Evolutionary conservation across 805 yeast genomes (phyloP).

Genomic region (Debaryomyces hansenii): DNA sequence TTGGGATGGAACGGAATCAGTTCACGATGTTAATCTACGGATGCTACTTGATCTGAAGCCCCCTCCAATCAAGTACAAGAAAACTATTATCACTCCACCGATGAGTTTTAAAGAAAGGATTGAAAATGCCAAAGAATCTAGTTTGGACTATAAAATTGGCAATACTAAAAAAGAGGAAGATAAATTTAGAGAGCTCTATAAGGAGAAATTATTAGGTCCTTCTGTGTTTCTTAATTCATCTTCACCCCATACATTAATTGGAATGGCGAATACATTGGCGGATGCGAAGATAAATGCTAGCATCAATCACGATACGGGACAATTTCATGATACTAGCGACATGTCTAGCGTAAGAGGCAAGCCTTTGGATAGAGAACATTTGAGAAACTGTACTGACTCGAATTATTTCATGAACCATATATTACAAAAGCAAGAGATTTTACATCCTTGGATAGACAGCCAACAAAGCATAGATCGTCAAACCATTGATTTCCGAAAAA

Average conservation of each 20-base stretch:
- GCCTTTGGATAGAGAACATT: constrained; percentile 52
- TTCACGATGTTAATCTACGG: constrained; percentile 24
- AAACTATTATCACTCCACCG: constrained; percentile 16
- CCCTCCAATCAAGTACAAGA: constrained; percentile 10
- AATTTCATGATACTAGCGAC: constrained; percentile 52
- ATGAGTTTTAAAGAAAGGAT: constrained; percentile 41
- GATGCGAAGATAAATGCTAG: constrained; percentile 70
- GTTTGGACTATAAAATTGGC: constrained; percentile 61
- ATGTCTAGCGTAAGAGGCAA: constrained; percentile 56
- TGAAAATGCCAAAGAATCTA: constrained; percentile 60
- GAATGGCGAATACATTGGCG: constrained; percentile 64
- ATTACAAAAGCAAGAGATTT: constrained; percentile 69
- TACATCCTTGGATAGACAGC: constrained; percentile 91
- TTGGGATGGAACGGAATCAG: constrained; percentile 33
- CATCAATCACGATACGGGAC: constrained; percentile 65
- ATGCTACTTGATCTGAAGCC: constrained; percentile 35
- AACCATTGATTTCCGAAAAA: constrained; percentile 47
- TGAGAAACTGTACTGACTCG: constrained; percentile 61
- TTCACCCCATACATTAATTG: constrained; percentile 45
- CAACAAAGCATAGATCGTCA: constrained; percentile 64
- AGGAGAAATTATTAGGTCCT: constrained; percentile 64
- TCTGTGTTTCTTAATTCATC: constrained; percentile 44
- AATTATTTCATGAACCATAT: constrained; percentile 78
- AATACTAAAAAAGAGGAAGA: constrained; percentile 36
- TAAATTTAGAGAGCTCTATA: constrained; percentile 59